Base-by-base conservation (phyloP, 495 filamentous ascomycete genomes). In the Copromyces sp. region DNA sequence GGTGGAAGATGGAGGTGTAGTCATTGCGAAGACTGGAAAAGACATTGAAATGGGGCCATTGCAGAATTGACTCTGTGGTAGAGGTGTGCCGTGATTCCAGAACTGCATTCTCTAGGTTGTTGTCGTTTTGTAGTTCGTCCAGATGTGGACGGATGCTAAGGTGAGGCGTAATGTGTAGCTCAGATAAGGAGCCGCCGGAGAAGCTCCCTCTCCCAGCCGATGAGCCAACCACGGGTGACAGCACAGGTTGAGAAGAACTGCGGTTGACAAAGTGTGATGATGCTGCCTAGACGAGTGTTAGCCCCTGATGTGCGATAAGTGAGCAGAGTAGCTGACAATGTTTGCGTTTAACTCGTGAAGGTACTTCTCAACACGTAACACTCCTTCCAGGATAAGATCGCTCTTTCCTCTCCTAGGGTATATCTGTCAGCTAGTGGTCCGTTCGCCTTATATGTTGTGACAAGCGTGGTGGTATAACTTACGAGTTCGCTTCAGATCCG, bases 331-430 rank as follows among this genome's bases (percentile, higher is more conserved):
- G 68, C 73, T 39, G 17, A 77, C 74, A 38, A 77, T 72, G 16
- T 69, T 74, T 24, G 76, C 73, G 45, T 79, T 79, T 65, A 79
- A 76, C 53, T 79, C 73, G 1, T 77, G 76, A 11, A 79, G 69
- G 40, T 71, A 73, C 59, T 59, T 74, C 68, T 82, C 80, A 68
- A 82, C 72, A 11, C 80, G 79, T 9, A 79, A 68, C 3, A 81
- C 75, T 3, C 77, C 77, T 39, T 82, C 79, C 2, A 82, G 75
- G 38, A 82, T 82, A 7, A 79, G 71, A 44, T 82, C 80, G 47
- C 79, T 82, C 59, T 82, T 82, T 1, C 79, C 78, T 71, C 79
- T n/a, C n/a, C n/a, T 24, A 24, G 24, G 35, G 35, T 59, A 12
- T 44, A 14, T 39, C 29, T 72, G 68, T 73, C 37, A 73, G 73